Evolutionary conservation across 2,329 filamentous ascomycete genomes (phyloP), one percentile per base, ranked within the genome.

Genomic region (Cercospora zeina): DNA sequence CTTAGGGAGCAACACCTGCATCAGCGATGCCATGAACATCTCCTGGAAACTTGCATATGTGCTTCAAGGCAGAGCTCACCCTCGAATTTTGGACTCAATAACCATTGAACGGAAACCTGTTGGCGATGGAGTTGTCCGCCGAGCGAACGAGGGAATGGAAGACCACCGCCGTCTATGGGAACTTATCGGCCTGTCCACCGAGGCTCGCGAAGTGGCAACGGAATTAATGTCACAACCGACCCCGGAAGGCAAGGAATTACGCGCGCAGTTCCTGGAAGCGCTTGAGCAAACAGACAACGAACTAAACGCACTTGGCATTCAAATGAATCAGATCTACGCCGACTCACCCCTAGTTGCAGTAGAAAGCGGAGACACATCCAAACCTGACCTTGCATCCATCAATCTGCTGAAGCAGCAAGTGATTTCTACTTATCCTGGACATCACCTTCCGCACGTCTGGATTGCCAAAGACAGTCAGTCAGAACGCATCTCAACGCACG

Each of bases 371-470:
- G 66, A 74, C 0, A 69, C 65, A 0, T 82, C 84, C 63, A 78
- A 83, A 69, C 59, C 59, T 4, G 54, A 51, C 4, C 39, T 14
- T 19, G 86, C 85, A 2, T 50, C 47, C 8, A 50, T 50, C 11
- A 50, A 31, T 50, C 47, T 50, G 11, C 10, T 50, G 11, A 50
- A 50, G 47, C 24, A 50, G 7, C 47, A 50, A 50, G 47, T 50
- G 21, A 30, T 50, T n/a, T 50, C 47, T 30, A 50, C 47, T 1
- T 84, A 81, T 65, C 85, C 85, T 0, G 86, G 85, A 5, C 75
- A 75, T 30, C 77, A 83, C 1, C 73, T 88, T 30, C 85, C 86
- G 3, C 85, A 88, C 69, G 84, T 77, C 0, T 87, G 85, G 85
- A 73, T 88, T 6, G 83, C 83, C 67, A 78, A 75, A 8, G 68